Evolutionary conservation across 495 filamentous ascomycete genomes (phyloP), one percentile per base, ranked within the genome.

Genomic region (Tuber calosporum): DNA sequence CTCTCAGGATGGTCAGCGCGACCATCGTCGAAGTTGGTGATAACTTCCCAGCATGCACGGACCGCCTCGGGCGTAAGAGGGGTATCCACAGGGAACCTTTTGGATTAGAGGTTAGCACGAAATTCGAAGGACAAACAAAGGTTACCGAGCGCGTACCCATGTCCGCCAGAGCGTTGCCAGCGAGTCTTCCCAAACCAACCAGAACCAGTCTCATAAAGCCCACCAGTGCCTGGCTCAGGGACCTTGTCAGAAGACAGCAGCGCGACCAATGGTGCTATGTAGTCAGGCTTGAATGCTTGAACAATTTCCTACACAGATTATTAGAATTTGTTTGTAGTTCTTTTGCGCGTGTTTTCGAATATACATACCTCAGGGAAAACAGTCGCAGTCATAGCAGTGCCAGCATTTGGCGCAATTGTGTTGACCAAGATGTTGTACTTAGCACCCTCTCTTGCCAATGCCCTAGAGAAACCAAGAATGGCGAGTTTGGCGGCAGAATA

Each of bases 341-440:
- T 42, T 19, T 26, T 26, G 26, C 13, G 53, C 13, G 4, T 15
- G 6, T 66, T 20, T 34, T 45, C 22, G 37, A 26, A 70, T 34
- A 34, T 8, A 48, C 82, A 48, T 67, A 70, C 74, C 67, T 97
- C 93, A 48, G 95, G 96, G 85, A 99, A 90, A 84, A 99, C 93
- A 71, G 92, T 94, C 73, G 90, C 87, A 74, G 95, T 99, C 92
- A 99, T 96, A 81, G 91, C 90, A 48, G 95, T 99, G 77, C 95
- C 95, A 53, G 95, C 95, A 81, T 99, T 99, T 58, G 95, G 95
- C 41, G 95, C 95, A 77, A 99, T 97, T 68, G 96, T 97, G 87
- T 99, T 99, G 81, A 97, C 93, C 82, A 88, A 92, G 84, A 99
- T 98, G 86, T 98, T 97, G 87, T 99, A 94, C 86, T 98, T 99